A percentile compares a stretch with the other conserved stretches of the same genome.
phyloP scores from a whole-genome alignment of 441 rosid genomes.

The Omphalea diandra region DNA sequence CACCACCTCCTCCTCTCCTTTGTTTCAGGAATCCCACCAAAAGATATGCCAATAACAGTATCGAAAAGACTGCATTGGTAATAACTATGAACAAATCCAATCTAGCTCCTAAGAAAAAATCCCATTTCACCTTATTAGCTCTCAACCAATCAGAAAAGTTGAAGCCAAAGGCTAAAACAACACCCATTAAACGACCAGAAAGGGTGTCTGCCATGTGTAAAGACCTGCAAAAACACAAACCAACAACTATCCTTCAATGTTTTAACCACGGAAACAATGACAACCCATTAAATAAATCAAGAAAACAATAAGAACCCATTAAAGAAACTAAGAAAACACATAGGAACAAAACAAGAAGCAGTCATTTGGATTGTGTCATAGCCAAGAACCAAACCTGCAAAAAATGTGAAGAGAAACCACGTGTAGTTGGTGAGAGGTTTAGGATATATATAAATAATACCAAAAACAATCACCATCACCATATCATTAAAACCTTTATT shows the following conservation, averaged over 20 bases:
- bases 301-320: not conserved
- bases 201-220: not conserved
- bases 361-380: too few relatives aligned
- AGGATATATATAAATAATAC: not conserved
- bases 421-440: not conserved
- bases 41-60: slow-evolving; percentile 36
- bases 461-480: not conserved
- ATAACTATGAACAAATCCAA: slow-evolving; percentile 27
- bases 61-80: slow-evolving; percentile 34
- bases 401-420: not conserved
- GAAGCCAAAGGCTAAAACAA: not conserved
- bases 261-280: not conserved
- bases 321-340: not conserved
- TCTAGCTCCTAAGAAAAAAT: slow-evolving; percentile 5
- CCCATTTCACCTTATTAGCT: slow-evolving; percentile 9
- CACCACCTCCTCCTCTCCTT: slow-evolving; percentile 20
- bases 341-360: not conserved
- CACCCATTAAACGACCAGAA: not conserved
- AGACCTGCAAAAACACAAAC: slow-evolving; percentile 8
- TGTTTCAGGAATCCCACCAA: slow-evolving; percentile 24
- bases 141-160: not conserved
- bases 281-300: slow-evolving; percentile 10
- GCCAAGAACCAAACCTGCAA: not conserved
- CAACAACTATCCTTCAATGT: not conserved
- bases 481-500: not conserved